phyloP scores from a whole-genome alignment of 148 eudicot species.

The Suaeda aralocaspica region DNA sequence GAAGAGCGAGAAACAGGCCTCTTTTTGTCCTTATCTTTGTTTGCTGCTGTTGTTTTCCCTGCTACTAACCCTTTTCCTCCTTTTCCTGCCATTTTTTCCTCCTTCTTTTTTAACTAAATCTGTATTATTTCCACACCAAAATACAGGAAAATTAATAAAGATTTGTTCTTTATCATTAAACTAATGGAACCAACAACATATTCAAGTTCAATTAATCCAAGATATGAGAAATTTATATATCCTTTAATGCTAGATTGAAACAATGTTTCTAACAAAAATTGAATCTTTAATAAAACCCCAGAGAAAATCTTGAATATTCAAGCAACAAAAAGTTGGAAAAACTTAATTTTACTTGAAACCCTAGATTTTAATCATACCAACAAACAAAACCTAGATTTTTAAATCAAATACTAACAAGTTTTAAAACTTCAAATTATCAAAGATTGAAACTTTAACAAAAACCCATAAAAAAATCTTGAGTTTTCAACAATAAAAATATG shows the following conservation, averaged over 20 bases:
- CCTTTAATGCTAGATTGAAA: background rate
- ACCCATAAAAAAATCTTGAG: no score
- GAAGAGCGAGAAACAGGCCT: slow-evolving; percentile 70
- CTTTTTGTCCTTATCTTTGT: slow-evolving; percentile 75
- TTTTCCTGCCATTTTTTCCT: slow-evolving; percentile 63
- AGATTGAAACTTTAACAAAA: no score
- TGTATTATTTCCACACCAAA: background rate
- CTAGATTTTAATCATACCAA: background rate
- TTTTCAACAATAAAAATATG: no score
- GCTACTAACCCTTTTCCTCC: slow-evolving; percentile 78
- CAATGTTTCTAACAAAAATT: background rate
- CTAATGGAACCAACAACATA: background rate
- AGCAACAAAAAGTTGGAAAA: background rate
- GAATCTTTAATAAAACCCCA: background rate
- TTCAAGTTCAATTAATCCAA: background rate
- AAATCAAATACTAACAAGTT: background rate
- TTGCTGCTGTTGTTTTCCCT: slow-evolving; percentile 63
- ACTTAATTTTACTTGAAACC: background rate
- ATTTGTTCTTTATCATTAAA: background rate
- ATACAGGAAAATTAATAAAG: background rate
- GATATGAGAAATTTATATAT: background rate
- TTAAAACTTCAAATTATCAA: background rate
- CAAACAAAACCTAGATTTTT: slow-evolving; percentile 14
- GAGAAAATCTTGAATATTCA: background rate
- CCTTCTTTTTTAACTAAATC: slow-evolving; percentile 5